phyloP scores from a whole-genome alignment of 306 rosid genomes.

The Abrus precatorius region DNA sequence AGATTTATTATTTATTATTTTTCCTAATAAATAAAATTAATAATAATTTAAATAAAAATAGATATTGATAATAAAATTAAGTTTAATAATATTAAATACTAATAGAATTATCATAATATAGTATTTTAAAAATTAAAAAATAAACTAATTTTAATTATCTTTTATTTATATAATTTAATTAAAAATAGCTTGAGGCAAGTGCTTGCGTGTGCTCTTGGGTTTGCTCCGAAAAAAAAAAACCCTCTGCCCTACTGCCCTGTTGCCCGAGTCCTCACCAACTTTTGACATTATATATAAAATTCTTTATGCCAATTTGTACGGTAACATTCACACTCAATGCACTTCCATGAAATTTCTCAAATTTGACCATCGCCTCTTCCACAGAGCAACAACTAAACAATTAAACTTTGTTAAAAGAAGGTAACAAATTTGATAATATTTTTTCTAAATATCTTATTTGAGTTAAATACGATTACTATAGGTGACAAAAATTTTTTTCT shows the following conservation, averaged over 20 bases:
- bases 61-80: no score
- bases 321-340: neutral
- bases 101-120: no score
- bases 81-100: no score
- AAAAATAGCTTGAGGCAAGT: neutral
- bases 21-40: no score
- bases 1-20: no score
- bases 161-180: no score
- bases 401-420: slow-evolving; percentile 35
- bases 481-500: no score
- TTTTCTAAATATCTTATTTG: neutral
- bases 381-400: neutral
- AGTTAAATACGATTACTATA: no score
- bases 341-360: slow-evolving; percentile 35
- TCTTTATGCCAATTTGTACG: neutral
- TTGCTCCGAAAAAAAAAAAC: neutral
- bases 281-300: neutral
- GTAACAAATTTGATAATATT: slow-evolving; percentile 2
- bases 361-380: neutral
- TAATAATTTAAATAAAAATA: no score
- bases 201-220: slow-evolving; percentile 16
- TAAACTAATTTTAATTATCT: no score
- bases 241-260: neutral
- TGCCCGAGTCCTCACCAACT: slow-evolving; percentile 3
- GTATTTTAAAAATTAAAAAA: no score